Percentiles rank a stretch among this genome's conserved stretches.
These are phyloP conservation scores for Suillus variegatus DNA, from an alignment of 768 basidiomycete genomes.

Conservation along the genomic window DNA sequence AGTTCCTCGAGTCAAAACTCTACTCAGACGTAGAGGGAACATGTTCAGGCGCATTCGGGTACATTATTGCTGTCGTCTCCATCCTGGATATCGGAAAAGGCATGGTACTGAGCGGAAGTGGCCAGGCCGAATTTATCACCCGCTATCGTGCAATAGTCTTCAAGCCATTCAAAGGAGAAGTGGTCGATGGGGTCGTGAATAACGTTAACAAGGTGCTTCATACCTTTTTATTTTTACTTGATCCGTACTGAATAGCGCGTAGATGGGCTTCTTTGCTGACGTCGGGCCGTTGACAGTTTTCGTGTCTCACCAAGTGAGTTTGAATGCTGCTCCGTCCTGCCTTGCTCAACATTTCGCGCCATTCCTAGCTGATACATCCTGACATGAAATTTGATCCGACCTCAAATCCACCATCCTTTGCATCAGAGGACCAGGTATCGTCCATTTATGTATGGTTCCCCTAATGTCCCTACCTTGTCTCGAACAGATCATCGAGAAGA, in stretches of 20 bases:
- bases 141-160: constrained; percentile 96
- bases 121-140: constrained; percentile 95
- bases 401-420: constrained; percentile 95
- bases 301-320: constrained; percentile 88
- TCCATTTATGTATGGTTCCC: background rate
- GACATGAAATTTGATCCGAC: constrained; percentile 96
- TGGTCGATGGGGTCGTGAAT: constrained; percentile 94
- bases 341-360: constrained; percentile 10
- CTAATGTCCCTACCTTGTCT: background rate
- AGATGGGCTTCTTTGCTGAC: constrained; percentile 99
- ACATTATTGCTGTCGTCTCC: constrained; percentile 89
- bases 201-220: constrained; percentile 88
- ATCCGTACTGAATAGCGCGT: constrained; percentile 7
- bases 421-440: constrained; percentile 82
- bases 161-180: constrained; percentile 99
- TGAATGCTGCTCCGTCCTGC: constrained; percentile 5
- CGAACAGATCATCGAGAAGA: constrained; percentile 85
- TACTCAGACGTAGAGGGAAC: constrained; percentile 98
- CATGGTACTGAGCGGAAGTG: constrained; percentile 87
- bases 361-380: constrained; percentile 82
- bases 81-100: constrained; percentile 92
- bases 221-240: background rate
- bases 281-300: constrained; percentile 94
- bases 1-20: constrained; percentile 89
- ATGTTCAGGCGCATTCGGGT: constrained; percentile 93